Evolutionary conservation across 805 yeast genomes (phyloP).

Genomic region (Candida silvatica): DNA sequence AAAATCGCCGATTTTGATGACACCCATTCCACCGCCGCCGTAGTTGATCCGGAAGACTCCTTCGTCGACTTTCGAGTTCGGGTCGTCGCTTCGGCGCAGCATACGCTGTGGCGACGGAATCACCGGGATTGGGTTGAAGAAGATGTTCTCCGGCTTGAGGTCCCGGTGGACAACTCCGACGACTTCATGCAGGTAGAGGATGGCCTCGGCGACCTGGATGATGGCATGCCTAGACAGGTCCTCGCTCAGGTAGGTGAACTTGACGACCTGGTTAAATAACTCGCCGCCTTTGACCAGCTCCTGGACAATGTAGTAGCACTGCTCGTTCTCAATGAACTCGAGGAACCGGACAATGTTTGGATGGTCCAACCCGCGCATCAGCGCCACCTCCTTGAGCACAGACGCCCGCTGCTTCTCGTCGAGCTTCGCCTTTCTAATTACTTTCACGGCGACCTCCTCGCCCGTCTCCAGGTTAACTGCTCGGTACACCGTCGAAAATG

Average conservation of each 20-base stretch:
- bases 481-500: constrained; percentile 46
- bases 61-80: constrained; percentile 68
- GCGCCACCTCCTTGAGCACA: constrained; percentile 71
- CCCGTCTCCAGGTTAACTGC: constrained; percentile 32
- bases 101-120: constrained; percentile 30
- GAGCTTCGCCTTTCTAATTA: constrained; percentile 62
- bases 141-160: constrained; percentile 71
- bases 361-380: constrained; percentile 59
- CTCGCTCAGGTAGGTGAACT: constrained; percentile 69
- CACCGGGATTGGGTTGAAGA: constrained; percentile 52
- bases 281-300: constrained; percentile 76
- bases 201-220: constrained; percentile 59
- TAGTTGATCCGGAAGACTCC: constrained; percentile 72
- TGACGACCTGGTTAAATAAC: constrained; percentile 70
- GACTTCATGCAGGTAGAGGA: constrained; percentile 61
- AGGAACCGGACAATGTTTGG: constrained; percentile 57
- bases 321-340: constrained; percentile 55
- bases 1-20: constrained; percentile 88
- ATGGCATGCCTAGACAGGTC: constrained; percentile 66
- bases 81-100: constrained; percentile 61
- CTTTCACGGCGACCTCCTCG: constrained; percentile 42
- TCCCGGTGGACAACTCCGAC: constrained; percentile 80
- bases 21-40: constrained; percentile 92
- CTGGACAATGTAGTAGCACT: constrained; percentile 59
- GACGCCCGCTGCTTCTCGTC: constrained; percentile 55